Conservation (phyloP, 805 yeast genomes). For the Starmerella tilneyi region DNA sequence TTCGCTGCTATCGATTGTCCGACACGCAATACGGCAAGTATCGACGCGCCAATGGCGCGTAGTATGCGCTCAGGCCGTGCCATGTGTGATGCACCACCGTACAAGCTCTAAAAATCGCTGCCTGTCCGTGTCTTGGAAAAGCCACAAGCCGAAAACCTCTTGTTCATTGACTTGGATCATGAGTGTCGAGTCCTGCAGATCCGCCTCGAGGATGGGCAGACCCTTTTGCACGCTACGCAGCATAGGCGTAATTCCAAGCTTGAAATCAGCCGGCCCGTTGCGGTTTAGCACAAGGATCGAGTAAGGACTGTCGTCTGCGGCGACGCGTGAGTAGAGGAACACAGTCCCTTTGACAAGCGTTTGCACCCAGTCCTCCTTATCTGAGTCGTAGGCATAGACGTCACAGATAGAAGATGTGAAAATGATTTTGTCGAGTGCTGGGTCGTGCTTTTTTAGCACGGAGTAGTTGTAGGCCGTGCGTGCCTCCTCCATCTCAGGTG, state of each 20-base stretch:
- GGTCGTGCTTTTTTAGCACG: constrained; percentile 33
- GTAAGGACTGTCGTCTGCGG: constrained; percentile 29
- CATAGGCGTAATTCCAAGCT: constrained; percentile 30
- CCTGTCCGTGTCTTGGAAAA: constrained; percentile 31
- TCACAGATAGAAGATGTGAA: constrained; percentile 35
- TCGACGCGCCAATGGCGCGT: no score
- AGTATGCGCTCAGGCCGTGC: constrained; percentile 13
- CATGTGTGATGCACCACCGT: constrained; percentile 29
- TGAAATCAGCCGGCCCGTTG: constrained; percentile 28
- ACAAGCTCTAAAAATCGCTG: constrained; percentile 24
- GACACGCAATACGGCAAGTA: no score
- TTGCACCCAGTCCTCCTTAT: constrained; percentile 33
- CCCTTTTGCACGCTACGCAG: constrained; percentile 20
- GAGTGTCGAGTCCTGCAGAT: constrained; percentile 30
- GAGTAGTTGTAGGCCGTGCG: constrained; percentile 27
- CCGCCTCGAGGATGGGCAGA: constrained; percentile 29
- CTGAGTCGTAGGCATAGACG: constrained; percentile 32
- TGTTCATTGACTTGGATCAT: constrained; percentile 31
- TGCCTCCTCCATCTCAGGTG: constrained; percentile 12
- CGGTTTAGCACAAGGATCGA: constrained; percentile 34
- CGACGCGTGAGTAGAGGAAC: constrained; percentile 32
- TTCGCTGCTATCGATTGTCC: no score
- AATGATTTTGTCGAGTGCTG: constrained; percentile 30
- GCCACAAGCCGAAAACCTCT: constrained; percentile 34
- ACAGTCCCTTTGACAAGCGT: constrained; percentile 33